These are phyloP conservation scores for Tetrapyrgos nigripes DNA, from an alignment of 1,284 basidiomycete genomes.

Conservation along the genomic window DNA sequence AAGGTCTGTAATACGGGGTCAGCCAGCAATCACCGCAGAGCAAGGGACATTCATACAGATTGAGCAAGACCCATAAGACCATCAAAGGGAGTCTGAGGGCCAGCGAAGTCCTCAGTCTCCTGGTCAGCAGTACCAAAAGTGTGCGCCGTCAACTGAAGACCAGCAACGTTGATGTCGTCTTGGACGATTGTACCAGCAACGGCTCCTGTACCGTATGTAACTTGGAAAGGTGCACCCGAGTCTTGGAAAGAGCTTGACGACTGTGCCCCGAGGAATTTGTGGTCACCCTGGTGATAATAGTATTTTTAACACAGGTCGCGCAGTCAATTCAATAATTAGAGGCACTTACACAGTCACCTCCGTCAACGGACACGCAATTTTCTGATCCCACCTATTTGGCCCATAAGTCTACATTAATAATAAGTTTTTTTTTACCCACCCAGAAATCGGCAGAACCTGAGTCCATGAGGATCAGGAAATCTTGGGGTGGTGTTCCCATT, in stretches of 20 bases:
- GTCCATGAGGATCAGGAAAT: constrained; percentile 84
- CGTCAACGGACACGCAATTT: constrained; percentile 50
- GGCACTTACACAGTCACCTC: constrained; percentile 58
- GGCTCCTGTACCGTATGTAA: constrained; percentile 80
- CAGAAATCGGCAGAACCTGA: constrained; percentile 88
- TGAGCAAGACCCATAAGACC: constrained; percentile 83
- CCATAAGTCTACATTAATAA: no score
- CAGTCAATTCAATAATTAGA: constrained; percentile 3
- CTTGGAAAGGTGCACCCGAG: constrained; percentile 61
- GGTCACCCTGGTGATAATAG: constrained; percentile 54
- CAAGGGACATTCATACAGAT: constrained; percentile 51
- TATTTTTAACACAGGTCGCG: constrained; percentile 19
- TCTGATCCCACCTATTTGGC: no score
- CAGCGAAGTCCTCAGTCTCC: constrained; percentile 73
- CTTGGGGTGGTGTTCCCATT: constrained; percentile 77
- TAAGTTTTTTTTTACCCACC: no score
- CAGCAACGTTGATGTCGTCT: constrained; percentile 76
- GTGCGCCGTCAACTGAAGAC: constrained; percentile 65
- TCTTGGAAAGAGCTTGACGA: constrained; percentile 73
- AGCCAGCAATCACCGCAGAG: not conserved
- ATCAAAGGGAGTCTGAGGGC: constrained; percentile 66
- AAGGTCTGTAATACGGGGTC: constrained; percentile 46
- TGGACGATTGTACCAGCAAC: constrained; percentile 72
- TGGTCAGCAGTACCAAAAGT: constrained; percentile 74
- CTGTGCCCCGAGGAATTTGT: constrained; percentile 69